Conservation (phyloP, 1,284 basidiomycete species). For the Cryptococcus sp. region DNA sequence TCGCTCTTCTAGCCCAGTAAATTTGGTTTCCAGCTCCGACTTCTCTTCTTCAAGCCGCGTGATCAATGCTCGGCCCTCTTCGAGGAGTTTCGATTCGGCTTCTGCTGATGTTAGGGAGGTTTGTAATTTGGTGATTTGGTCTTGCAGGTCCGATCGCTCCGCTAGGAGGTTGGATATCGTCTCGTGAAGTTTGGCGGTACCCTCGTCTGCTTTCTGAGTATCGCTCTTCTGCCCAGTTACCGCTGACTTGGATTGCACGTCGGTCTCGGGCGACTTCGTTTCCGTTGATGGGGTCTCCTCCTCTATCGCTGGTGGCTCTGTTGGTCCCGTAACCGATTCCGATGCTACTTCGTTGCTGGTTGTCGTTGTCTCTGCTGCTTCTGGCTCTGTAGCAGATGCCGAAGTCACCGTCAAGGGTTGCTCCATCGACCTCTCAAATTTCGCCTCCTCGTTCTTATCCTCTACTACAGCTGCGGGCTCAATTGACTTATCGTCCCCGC, state of each 20-base stretch:
- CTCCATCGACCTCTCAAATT: background rate
- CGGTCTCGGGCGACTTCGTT: background rate
- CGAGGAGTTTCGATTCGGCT: slow-evolving; percentile 30
- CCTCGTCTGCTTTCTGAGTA: slow-evolving; percentile 8
- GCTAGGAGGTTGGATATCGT: slow-evolving; percentile 39
- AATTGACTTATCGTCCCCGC: background rate
- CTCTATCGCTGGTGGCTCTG: background rate
- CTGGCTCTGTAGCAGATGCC: background rate
- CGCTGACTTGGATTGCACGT: too few relatives aligned
- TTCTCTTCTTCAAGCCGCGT: slow-evolving; percentile 35
- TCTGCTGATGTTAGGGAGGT: slow-evolving; percentile 22
- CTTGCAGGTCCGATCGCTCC: slow-evolving; percentile 36
- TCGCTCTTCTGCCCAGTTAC: too few relatives aligned
- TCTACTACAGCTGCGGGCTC: background rate
- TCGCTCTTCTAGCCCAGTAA: slow-evolving; percentile 9
- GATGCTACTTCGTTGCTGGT: too few relatives aligned
- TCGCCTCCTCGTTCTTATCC: background rate
- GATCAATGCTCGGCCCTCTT: slow-evolving; percentile 30
- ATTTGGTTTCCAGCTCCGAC: slow-evolving; percentile 13
- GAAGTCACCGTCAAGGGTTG: background rate
- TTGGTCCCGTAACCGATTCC: too few relatives aligned
- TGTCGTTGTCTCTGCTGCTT: background rate
- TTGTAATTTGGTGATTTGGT: slow-evolving; percentile 24
- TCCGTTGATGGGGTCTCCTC: background rate
- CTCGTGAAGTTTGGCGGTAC: slow-evolving; percentile 26